Percentiles rank a stretch among this genome's conserved stretches.
phyloP scores from a whole-genome alignment of 2,329 filamentous ascomycete genomes.

The Diaporthe amygdali region DNA sequence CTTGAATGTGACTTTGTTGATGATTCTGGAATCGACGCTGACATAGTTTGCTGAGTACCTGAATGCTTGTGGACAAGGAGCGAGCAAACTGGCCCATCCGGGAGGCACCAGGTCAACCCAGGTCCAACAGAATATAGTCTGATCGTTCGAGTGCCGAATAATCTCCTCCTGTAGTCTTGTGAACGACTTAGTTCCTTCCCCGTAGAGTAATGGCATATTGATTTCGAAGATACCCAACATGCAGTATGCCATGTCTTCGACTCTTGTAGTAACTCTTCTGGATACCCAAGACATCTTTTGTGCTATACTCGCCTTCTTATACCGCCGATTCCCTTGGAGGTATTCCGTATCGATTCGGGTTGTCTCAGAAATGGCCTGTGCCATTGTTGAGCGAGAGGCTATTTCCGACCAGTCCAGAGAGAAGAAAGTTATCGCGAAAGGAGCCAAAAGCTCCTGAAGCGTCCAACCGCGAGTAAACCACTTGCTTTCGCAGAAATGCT shows the following conservation, averaged over 20 bases:
- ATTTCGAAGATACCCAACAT: conserved; percentile 31
- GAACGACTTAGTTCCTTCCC: conserved; percentile 32
- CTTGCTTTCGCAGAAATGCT: background rate
- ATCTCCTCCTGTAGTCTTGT: conserved; percentile 33
- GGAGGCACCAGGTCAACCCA: background rate
- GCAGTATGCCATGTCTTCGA: conserved; percentile 32
- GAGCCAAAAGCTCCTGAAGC: conserved; percentile 25
- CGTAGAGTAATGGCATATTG: conserved; percentile 35
- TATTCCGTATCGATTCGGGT: background rate
- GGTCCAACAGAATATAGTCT: conserved; percentile 25
- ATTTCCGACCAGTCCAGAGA: conserved; percentile 11
- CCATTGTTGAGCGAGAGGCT: background rate
- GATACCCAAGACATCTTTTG: conserved; percentile 34
- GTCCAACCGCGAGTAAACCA: conserved; percentile 25
- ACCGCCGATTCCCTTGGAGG: background rate
- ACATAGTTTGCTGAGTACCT: background rate
- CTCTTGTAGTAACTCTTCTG: conserved; percentile 26
- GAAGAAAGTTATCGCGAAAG: conserved; percentile 15
- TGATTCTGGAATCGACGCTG: rapidly evolving
- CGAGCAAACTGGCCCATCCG: background rate
- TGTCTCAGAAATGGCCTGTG: background rate
- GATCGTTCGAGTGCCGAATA: conserved; percentile 21
- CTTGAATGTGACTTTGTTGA: background rate
- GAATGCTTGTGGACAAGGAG: background rate
- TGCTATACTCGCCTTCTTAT: conserved; percentile 25